Evolutionary conservation across 2,329 filamentous ascomycete genomes (phyloP).

Genomic region (Sclerotiophoma versabilis): DNA sequence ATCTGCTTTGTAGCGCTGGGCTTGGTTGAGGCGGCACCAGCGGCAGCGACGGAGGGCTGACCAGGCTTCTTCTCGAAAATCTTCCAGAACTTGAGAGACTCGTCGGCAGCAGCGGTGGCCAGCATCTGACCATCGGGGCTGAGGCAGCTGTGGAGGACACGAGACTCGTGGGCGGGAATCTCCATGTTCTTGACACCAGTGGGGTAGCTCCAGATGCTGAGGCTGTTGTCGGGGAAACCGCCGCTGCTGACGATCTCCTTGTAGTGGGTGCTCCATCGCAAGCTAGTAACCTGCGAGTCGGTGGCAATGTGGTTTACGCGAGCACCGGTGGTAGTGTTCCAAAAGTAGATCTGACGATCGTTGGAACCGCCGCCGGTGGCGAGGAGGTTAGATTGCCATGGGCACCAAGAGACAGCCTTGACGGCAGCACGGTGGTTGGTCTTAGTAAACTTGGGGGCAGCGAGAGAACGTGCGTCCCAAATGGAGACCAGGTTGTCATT

Average conservation of each 20-base stretch:
- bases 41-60: slow-evolving; percentile 67
- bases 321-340: slow-evolving; percentile 97
- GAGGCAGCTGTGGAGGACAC: slow-evolving; percentile 94
- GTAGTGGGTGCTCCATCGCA: slow-evolving; percentile 96
- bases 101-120: slow-evolving; percentile 92
- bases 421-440: slow-evolving; percentile 99
- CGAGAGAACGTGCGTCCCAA: slow-evolving; percentile 94
- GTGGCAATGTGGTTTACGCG: slow-evolving; percentile 99
- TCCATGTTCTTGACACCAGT: slow-evolving; percentile 96
- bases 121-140: slow-evolving; percentile 98
- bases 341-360: slow-evolving; percentile 99
- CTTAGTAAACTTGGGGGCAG: slow-evolving; percentile 98
- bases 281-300: slow-evolving; percentile 93
- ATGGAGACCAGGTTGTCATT: slow-evolving; percentile 99
- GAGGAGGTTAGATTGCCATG: slow-evolving; percentile 96
- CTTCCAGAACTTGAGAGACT: slow-evolving; percentile 99
- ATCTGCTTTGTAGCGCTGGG: slow-evolving; percentile 90
- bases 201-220: slow-evolving; percentile 99
- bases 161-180: slow-evolving; percentile 95
- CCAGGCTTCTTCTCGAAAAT: slow-evolving; percentile 98
- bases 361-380: slow-evolving; percentile 96
- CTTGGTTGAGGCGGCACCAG: slow-evolving; percentile 76
- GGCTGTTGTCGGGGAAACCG: slow-evolving; percentile 98
- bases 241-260: slow-evolving; percentile 97
- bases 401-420: slow-evolving; percentile 98